Percentiles rank a stretch among this genome's conserved stretches.
Conservation (phyloP, 2,329 filamentous ascomycete genomes). For the Neonectria ditissima region DNA sequence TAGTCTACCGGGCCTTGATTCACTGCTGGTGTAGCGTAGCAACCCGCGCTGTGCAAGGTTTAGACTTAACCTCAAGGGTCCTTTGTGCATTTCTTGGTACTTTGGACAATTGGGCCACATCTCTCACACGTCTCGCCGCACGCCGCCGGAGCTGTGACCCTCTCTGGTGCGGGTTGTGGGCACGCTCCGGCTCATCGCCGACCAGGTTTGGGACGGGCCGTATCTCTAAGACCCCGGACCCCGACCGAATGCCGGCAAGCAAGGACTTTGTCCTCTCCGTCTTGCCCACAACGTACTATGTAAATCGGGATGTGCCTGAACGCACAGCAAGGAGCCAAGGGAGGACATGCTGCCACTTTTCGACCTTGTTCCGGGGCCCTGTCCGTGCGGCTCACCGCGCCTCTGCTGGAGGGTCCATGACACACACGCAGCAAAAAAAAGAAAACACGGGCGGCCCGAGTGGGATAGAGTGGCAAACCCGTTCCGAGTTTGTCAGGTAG, state of each 20-base stretch:
- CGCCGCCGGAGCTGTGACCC: neutral
- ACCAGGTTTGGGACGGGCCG: neutral
- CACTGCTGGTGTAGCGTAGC: neutral
- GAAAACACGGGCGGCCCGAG: neutral
- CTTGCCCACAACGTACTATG: neutral
- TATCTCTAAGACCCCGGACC: neutral
- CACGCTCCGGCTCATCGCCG: neutral
- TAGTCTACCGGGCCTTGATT: neutral
- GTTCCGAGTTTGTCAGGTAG: neutral
- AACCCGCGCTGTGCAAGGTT: neutral
- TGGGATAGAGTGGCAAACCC: constrained; percentile 12
- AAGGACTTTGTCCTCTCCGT: neutral
- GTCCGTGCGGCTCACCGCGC: neutral
- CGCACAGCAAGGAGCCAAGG: neutral
- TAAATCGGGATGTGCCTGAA: neutral
- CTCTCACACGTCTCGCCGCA: neutral
- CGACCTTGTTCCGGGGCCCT: neutral
- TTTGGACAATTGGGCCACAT: neutral
- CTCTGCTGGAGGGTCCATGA: neutral
- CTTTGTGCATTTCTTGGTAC: neutral
- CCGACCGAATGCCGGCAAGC: neutral
- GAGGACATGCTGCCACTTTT: constrained; percentile 2
- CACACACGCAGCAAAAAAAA: neutral
- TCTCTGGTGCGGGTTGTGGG: neutral
- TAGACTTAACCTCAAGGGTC: neutral